phyloP scores from a whole-genome alignment of 179 eudicot genomes.

The Camellia oleifera region DNA sequence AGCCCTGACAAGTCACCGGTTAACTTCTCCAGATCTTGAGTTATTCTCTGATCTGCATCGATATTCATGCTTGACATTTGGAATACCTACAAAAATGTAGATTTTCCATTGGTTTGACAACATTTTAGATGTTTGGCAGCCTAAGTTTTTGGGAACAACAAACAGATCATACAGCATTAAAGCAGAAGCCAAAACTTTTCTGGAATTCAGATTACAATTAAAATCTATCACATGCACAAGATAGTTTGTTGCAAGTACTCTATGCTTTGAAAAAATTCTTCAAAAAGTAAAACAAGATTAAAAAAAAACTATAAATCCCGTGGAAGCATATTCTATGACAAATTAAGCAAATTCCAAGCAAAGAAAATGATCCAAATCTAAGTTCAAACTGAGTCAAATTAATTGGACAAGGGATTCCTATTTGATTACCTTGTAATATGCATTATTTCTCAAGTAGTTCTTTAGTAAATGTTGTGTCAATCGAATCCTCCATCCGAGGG shows the following conservation, averaged over 20 bases:
- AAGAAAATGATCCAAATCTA: constrained; percentile 7
- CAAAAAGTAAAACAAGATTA: not conserved
- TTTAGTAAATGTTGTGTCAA: constrained; percentile 81
- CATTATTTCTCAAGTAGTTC: constrained; percentile 75
- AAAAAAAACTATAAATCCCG: not conserved
- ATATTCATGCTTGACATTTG: constrained; percentile 67
- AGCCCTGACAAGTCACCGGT: constrained; percentile 83
- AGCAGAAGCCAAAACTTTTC: constrained; percentile 16
- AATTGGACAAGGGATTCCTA: not conserved
- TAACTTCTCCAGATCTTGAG: constrained; percentile 93
- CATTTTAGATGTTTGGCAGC: not conserved
- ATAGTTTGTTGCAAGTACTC: too few species aligned
- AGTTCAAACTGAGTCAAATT: not conserved
- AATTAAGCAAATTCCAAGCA: not conserved
- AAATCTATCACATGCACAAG: not conserved
- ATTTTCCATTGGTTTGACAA: not conserved
- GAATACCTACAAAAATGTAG: constrained; percentile 57
- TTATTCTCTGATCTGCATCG: constrained; percentile 94
- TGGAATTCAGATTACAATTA: not conserved
- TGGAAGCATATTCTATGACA: not conserved
- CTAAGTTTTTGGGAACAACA: constrained; percentile 5
- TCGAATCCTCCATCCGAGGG: constrained; percentile 90
- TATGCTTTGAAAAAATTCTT: not conserved
- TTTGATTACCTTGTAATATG: constrained; percentile 75
- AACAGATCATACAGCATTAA: not conserved